Conservation (phyloP, 2,329 filamentous ascomycete genomes). For the Paracorniculantispora psalliotae region DNA sequence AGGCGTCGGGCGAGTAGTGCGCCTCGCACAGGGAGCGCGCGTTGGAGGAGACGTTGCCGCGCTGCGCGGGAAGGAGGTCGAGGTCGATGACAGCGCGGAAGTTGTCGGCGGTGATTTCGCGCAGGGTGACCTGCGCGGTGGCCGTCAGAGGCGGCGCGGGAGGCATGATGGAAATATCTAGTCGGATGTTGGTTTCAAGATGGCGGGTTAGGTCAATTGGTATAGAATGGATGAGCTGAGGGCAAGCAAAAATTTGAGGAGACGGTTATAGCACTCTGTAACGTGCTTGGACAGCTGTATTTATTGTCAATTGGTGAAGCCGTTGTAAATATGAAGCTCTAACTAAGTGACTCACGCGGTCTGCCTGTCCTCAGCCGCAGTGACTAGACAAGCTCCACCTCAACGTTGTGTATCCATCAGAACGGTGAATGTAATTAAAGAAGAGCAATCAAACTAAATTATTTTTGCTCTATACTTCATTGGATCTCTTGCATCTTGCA, state of each 20-base stretch:
- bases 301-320: neutral
- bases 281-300: neutral
- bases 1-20: constrained; percentile 14
- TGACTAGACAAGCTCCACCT: neutral
- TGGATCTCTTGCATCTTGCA: neutral
- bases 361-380: neutral
- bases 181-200: neutral
- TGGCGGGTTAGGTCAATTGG: too few relatives aligned
- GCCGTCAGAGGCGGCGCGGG: neutral
- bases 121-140: neutral
- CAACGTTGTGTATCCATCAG: too few relatives aligned
- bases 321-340: too few relatives aligned
- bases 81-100: constrained; percentile 14
- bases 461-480: neutral
- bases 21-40: constrained; percentile 11
- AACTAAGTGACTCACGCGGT: neutral
- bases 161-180: too few relatives aligned
- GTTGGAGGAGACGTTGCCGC: constrained; percentile 13
- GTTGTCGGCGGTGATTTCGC: constrained; percentile 12
- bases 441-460: neutral
- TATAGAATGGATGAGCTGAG: too few relatives aligned
- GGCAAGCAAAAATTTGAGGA: too few relatives aligned
- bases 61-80: neutral
- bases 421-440: too few relatives aligned
- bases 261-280: too few relatives aligned